phyloP scores from a whole-genome alignment of 257 asterid species.

The Solanum arcanum region DNA sequence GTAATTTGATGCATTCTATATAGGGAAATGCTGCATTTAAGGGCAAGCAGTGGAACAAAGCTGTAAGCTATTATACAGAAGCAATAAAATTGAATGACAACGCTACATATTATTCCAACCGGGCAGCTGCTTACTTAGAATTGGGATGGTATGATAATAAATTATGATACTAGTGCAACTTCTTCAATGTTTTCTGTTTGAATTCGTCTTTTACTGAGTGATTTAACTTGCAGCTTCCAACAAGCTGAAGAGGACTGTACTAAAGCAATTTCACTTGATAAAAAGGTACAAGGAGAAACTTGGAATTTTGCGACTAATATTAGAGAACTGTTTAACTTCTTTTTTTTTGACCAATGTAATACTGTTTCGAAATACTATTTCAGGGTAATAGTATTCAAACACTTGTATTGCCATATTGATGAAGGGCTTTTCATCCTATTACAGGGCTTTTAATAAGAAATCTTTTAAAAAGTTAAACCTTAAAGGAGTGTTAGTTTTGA shows the following conservation, averaged over 20 bases:
- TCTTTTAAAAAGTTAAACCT: neutral
- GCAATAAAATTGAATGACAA: slow-evolving; percentile 64
- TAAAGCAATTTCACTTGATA: slow-evolving; percentile 70
- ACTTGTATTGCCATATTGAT: neutral
- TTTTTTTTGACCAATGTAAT: neutral
- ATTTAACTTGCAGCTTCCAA: slow-evolving; percentile 52
- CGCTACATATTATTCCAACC: slow-evolving; percentile 72
- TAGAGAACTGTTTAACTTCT: neutral
- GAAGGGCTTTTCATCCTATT: neutral
- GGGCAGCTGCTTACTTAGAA: slow-evolving; percentile 97
- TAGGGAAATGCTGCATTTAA: slow-evolving; percentile 97
- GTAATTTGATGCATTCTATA: neutral
- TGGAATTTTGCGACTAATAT: neutral
- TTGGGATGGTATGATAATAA: slow-evolving; percentile 58
- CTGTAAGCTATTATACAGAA: slow-evolving; percentile 72
- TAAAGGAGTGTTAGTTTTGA: neutral
- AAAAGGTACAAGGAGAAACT: slow-evolving; percentile 50
- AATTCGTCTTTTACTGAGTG: neutral
- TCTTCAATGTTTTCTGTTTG: neutral
- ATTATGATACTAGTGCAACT: neutral
- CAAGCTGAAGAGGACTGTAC: slow-evolving; percentile 87
- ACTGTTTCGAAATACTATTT: neutral
- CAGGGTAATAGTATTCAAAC: neutral
- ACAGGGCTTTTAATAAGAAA: neutral
- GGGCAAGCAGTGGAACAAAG: slow-evolving; percentile 84